Evolutionary conservation across 1,139 yeast genomes (phyloP).

Genomic region (Yamadazyma epiphylla): DNA sequence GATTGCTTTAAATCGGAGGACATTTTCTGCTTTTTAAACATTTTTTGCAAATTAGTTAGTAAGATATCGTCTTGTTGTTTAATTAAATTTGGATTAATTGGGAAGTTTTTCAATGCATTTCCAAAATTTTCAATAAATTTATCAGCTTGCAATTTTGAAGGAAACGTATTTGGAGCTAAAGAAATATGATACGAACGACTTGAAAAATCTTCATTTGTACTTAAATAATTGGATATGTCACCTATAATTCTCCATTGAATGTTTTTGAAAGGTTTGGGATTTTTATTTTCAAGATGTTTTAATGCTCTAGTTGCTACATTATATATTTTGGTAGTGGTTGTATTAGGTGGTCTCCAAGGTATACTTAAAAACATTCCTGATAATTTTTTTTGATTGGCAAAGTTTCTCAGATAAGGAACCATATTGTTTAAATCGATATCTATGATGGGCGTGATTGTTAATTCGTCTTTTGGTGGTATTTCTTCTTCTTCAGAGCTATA

Average conservation of each 20-base stretch:
- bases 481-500: slow-evolving; percentile 9
- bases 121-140: slow-evolving; percentile 4
- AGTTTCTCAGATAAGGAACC: slow-evolving; percentile 11
- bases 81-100: slow-evolving; percentile 1
- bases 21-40: no score
- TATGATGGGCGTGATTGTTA: no score
- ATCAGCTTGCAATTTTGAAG: background rate
- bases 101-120: slow-evolving; percentile 2
- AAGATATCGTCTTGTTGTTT: no score
- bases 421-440: slow-evolving; percentile 3
- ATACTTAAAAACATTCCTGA: slow-evolving; percentile 6
- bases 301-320: slow-evolving; percentile 3
- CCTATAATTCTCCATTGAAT: slow-evolving; percentile 9
- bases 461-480: background rate
- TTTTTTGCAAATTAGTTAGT: no score
- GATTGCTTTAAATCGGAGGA: no score
- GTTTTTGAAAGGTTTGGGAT: slow-evolving; percentile 5
- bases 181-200: slow-evolving; percentile 7
- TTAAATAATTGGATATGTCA: background rate
- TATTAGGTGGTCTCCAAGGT: slow-evolving; percentile 11
- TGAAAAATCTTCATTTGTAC: background rate
- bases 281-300: slow-evolving; percentile 4
- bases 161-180: slow-evolving; percentile 2
- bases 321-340: slow-evolving; percentile 3
- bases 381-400: slow-evolving; percentile 9